Base-by-base conservation (phyloP, 2,329 filamentous ascomycete genomes). In the Hypoxylon sp. region DNA sequence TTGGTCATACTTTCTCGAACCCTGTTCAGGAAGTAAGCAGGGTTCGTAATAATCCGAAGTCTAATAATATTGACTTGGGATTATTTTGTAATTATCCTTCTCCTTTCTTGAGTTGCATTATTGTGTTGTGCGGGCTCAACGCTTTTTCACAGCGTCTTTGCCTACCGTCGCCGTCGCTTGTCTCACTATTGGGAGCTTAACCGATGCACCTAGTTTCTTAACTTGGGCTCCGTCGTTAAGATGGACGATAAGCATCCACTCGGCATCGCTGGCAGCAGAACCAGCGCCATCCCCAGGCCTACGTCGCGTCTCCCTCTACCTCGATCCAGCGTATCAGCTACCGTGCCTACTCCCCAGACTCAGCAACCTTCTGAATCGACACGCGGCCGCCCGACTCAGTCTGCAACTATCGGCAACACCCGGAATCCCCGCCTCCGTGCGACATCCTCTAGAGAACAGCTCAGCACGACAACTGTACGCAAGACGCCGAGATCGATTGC, bases 231-330 rank as follows among this genome's bases (percentile, higher is more conserved):
- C 7, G 53, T 30, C 3, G 61, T 68, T 65, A 68, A 68, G 34
- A 77, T 76, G 75, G 74, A 76, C 19, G 73, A 75, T 49, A 74
- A 71, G 66, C 70, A 72, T 38, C 34, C 62, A 30, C 55, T 52
- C 50, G 70, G 65, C 23, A 56, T 66, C 7, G 46, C 63, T 38
- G 60, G 63, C 9, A 69, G 68, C 36, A 69, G 69, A 56, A 57
- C 63, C 14, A 77, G 74, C 53, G 68, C 69, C 56, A 70, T 78
- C 50, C 77, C 76, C 9, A 73, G 75, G 60, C 76, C 76, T 6
- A 71, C 72, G 28, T 78, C 77, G 38, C 77, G 77, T 67, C 73
- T 78, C 19, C 76, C 77, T 34, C 49, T 77, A 48, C 76, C 76
- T 60, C 74, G 76, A 58, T 75, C 75, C 10, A 68, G 21, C 65